These are phyloP conservation scores for Neospermospora avenae DNA, from an alignment of 2,329 filamentous ascomycete genomes.

Conservation along the genomic window DNA sequence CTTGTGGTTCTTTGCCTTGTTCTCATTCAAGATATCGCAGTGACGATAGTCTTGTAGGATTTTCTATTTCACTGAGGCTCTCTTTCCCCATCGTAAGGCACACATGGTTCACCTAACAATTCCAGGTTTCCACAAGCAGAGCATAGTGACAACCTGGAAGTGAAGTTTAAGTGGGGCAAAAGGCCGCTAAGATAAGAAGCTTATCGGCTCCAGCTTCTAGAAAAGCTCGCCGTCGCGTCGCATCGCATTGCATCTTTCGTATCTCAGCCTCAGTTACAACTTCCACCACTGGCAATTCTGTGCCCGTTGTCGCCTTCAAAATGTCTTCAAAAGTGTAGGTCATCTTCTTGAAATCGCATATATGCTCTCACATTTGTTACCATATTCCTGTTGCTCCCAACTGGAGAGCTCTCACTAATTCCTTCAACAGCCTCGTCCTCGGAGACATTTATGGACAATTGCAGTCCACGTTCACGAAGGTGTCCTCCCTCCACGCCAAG, in stretches of 20 bases:
- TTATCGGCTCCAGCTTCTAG: conserved; percentile 7
- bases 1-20: too few species aligned
- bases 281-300: neutral
- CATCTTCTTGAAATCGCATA: neutral
- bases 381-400: neutral
- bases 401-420: conserved; percentile 14
- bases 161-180: neutral
- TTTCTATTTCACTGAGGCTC: too few species aligned
- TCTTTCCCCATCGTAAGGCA: too few species aligned
- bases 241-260: neutral
- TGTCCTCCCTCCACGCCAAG: conserved; percentile 77
- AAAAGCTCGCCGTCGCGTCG: conserved; percentile 12
- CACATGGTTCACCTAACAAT: neutral
- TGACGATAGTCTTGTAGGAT: too few species aligned
- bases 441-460: conserved; percentile 81
- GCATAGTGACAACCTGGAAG: neutral
- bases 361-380: neutral
- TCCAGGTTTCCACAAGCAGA: neutral
- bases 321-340: conserved; percentile 46
- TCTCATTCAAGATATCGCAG: too few species aligned
- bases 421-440: conserved; percentile 52
- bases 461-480: conserved; percentile 71
- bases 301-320: neutral
- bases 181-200: conserved; percentile 19
- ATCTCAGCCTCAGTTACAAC: neutral